These are phyloP conservation scores for Camellia lanceoleosa DNA, from an alignment of 148 eudicot genomes.

Conservation along the genomic window DNA sequence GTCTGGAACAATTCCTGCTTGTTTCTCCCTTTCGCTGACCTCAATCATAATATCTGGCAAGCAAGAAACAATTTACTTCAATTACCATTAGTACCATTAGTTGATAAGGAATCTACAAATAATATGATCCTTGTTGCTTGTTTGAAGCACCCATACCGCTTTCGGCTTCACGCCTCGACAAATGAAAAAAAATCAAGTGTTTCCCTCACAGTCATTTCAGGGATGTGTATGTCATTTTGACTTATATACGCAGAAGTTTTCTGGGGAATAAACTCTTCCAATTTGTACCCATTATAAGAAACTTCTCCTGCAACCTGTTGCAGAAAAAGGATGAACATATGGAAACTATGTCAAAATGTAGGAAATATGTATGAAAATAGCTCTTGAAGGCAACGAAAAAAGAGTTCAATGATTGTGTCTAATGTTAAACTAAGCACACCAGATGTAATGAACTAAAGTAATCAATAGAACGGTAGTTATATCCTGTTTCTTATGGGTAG, in stretches of 20 bases:
- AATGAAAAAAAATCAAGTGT: conserved; percentile 70
- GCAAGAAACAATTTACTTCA: not conserved
- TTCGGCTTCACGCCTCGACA: too few species aligned
- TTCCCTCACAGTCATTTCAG: conserved; percentile 79
- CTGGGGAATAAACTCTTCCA: conserved; percentile 63
- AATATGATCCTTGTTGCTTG: too few species aligned
- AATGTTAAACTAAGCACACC: not conserved
- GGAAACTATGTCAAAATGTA: not conserved
- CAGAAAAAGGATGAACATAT: not conserved
- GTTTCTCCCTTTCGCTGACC: conserved; percentile 73
- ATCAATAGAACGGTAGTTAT: not conserved
- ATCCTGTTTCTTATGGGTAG: not conserved
- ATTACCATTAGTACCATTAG: not conserved
- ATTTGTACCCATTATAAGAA: conserved; percentile 63
- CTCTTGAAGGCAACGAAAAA: not conserved
- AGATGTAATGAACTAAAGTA: not conserved
- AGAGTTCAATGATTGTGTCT: not conserved
- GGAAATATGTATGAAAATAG: not conserved
- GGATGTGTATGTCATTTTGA: conserved; percentile 68
- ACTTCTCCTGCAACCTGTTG: conserved; percentile 59
- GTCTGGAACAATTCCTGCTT: conserved; percentile 72
- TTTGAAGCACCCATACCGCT: too few species aligned
- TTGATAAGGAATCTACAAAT: not conserved
- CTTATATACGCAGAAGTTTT: conserved; percentile 72
- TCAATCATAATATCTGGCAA: conserved; percentile 51